Base-by-base conservation (phyloP, 148 eudicot species). In the Rheum nobile region DNA sequence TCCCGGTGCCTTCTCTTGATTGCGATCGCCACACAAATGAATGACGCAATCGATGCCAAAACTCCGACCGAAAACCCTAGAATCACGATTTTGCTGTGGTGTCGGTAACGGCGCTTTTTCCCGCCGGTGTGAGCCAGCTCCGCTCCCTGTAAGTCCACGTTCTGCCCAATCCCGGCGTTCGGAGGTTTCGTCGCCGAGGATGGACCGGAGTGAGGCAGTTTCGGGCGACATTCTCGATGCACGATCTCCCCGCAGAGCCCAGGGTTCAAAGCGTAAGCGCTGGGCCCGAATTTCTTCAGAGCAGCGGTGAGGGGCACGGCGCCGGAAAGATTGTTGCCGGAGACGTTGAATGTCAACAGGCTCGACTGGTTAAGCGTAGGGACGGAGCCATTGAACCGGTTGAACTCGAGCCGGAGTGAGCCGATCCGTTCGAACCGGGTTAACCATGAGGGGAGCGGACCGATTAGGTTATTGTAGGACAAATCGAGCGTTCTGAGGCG, bases 291-390 rank as follows among this genome's bases (percentile, higher is more conserved):
- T 9, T 32, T 76, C 7, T 75, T 37, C 1, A 88, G 29, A 19
- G 59, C 76, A 0, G 55, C 31, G 0, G 91, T 88, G 0, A 84
- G 76, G 0, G 92, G 92, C 0, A 88, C 68, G 0, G 84, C 75
- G 34, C 92, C 92, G 6, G 79, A 67, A 26, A 88, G 68, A 38
- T 73, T 76, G 48, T 88, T 88, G 7, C 52, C 48, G 0, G 92
- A 83, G 8, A 86, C 88, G 54, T 88, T 88, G 73, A 88, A 86
- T 1, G 80, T n/a, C 1, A 19, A 32, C 46, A 88, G 77, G 50
- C 81, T 76, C 19, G 92, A 76, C 55, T 86, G 89, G 43, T 88
- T 88, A 9, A 88, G 47, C 0, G 77, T 22, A 0, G 92, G 92
- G 57, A 88, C 48, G 0, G 82, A 22, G 21, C 92, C 89, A 0